phyloP scores from a whole-genome alignment of 1,284 basidiomycete species.

The Somion occarium region DNA sequence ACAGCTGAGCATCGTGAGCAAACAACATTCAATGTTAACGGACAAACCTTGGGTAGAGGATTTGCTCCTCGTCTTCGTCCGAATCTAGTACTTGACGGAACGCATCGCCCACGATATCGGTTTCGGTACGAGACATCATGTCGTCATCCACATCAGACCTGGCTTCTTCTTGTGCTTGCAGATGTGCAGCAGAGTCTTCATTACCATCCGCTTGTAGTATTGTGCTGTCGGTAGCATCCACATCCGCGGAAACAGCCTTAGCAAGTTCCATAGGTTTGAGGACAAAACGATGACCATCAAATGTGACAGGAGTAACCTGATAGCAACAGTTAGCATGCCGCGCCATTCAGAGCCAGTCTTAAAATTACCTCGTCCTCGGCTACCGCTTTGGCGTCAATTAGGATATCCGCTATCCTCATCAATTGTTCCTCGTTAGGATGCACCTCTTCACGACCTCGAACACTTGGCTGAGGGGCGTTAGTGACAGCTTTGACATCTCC shows the following conservation, averaged over 20 bases:
- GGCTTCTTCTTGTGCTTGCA: constrained; percentile 1
- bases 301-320: neutral
- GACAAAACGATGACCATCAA: constrained; percentile 35
- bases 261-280: constrained; percentile 20
- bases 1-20: too few relatives aligned
- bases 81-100: constrained; percentile 59
- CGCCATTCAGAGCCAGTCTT: too few relatives aligned
- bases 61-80: constrained; percentile 50
- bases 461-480: constrained; percentile 3
- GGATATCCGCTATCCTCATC: constrained; percentile 87
- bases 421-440: constrained; percentile 95
- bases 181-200: neutral
- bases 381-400: constrained; percentile 71
- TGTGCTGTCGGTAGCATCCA: constrained; percentile 13
- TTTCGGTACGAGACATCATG: constrained; percentile 68
- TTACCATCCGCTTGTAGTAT: too few relatives aligned
- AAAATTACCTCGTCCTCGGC: constrained; percentile 47
- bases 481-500: constrained; percentile 5
- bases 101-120: constrained; percentile 77
- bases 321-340: too few relatives aligned
- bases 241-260: neutral
- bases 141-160: constrained; percentile 51
- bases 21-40: constrained; percentile 1
- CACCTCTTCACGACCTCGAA: constrained; percentile 43
- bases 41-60: constrained; percentile 57